Evolutionary conservation across 345 rosid genomes (phyloP), one percentile per base, ranked within the genome.

Genomic region (Pseudoturritis turrita): DNA sequence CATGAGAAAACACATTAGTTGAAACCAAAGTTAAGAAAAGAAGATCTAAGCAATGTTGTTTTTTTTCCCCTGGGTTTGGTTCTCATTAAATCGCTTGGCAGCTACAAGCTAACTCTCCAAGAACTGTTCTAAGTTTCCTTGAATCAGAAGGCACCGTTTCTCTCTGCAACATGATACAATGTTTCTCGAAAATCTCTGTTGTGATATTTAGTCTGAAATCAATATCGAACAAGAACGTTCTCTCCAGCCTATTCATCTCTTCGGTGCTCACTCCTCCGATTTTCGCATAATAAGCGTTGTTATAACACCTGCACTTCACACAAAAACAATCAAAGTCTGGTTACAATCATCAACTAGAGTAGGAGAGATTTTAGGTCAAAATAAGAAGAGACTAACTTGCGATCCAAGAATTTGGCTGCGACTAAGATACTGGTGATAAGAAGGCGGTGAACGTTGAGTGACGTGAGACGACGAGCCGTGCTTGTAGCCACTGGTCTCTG

Each of bases 211-310:
- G 68, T 62, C 74, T 70, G 18, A 83, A 83, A 26, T 80, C 86
- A 65, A 83, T 3, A 31, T 71, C 53, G 60, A 80, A 78, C 70
- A 83, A 70, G 61, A 83, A 73, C 44, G 64, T 61, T 65, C 71
- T 68, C 72, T 83, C 86, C 59, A 83, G 47, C 51, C 29, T 40
- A 61, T 83, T 83, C 79, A 83, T 76, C 71, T 83, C 84, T 44
- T 70, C 81, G 3, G 63, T 76, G 73, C 82, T 75, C 3, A 83
- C 69, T 65, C 86, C 86, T 57, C 86, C 86, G 10, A 80, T 80
- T 66, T 72, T 80, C 1, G 84, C 86, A 33, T 78, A 83, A 50
- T 78, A 78, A 1, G 77, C 80, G 45, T 83, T 83, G 71, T 73
- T 76, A 7, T 78, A 60, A 46, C 78, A 65, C 33, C 86, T 83